Percentiles rank a stretch among this genome's conserved stretches.
Conservation (phyloP, 768 basidiomycete genomes). For the Trametes cubensis region DNA sequence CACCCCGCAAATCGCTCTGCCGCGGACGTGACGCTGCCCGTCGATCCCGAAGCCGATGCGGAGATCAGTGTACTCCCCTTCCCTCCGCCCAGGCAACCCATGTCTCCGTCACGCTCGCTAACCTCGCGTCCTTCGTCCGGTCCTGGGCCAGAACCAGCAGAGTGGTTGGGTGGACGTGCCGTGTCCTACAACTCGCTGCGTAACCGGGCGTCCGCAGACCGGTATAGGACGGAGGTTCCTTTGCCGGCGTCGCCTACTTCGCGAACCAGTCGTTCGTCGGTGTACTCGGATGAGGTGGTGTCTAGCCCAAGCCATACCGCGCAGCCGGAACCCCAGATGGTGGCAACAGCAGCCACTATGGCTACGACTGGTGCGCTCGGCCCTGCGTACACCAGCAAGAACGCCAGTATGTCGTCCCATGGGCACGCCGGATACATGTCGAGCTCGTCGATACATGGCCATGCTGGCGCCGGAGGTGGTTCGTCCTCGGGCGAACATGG, state of each 20-base stretch:
- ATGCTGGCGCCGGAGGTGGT: conserved; percentile 15
- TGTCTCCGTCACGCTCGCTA: conserved; percentile 17
- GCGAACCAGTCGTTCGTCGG: conserved; percentile 8
- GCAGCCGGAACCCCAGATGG: conserved; percentile 4
- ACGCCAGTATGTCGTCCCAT: conserved; percentile 20
- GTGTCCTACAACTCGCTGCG: conserved; percentile 16
- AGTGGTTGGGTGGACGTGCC: conserved; percentile 25
- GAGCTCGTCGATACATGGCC: conserved; percentile 23
- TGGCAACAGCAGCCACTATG: not conserved
- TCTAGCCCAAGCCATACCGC: not conserved
- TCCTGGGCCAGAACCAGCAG: conserved; percentile 20
- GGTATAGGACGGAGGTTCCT: conserved; percentile 7
- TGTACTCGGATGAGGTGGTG: conserved; percentile 22
- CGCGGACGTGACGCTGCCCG: conserved; percentile 6
- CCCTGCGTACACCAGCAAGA: not conserved
- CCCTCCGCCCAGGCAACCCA: conserved; percentile 8
- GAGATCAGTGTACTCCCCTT: not conserved
- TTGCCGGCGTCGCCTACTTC: conserved; percentile 2
- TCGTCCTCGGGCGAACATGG: conserved; percentile 23
- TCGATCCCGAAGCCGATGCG: not conserved
- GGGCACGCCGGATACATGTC: conserved; percentile 15
- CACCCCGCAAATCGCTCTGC: conserved; percentile 21
- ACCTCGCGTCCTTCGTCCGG: conserved; percentile 3
- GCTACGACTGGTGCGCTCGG: conserved; percentile 4
- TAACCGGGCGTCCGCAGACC: not conserved